Evolutionary conservation across 2,329 filamentous ascomycete genomes (phyloP).

Genomic region (Dryadomyces sulphureus): DNA sequence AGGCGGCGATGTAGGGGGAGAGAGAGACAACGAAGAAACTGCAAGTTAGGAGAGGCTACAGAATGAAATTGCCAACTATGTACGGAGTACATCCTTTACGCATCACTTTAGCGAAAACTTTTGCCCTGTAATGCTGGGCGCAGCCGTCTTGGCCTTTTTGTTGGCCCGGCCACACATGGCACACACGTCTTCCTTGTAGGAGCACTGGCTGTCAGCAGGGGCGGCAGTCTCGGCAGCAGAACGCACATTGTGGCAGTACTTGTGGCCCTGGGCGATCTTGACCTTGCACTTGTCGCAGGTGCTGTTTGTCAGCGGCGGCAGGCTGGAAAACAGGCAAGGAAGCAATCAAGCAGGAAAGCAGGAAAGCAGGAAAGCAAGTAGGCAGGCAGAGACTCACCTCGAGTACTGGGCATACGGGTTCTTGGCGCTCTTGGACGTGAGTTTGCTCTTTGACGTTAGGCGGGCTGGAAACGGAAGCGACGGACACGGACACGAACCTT

Average conservation of each 20-base stretch:
- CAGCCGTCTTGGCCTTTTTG: conserved; percentile 31
- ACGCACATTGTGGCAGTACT: conserved; percentile 33
- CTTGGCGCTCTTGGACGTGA: conserved; percentile 48
- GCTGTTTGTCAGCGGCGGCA: conserved; percentile 14
- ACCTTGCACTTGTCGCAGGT: conserved; percentile 47
- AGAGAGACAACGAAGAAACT: conserved; percentile 13
- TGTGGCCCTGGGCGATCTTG: conserved; percentile 46
- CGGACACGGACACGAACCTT: conserved; percentile 27
- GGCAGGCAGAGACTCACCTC: conserved; percentile 16
- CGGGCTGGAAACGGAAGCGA: too few relatives aligned
- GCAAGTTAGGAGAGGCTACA: conserved; percentile 17
- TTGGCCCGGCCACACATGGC: conserved; percentile 49
- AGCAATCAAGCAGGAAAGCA: too few relatives aligned
- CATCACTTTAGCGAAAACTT: conserved; percentile 50
- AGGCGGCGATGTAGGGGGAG: conserved; percentile 20
- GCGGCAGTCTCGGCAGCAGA: too few relatives aligned
- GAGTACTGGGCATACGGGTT: conserved; percentile 52
- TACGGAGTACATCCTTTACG: too few relatives aligned
- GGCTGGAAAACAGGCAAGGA: too few relatives aligned
- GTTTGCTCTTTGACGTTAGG: conserved; percentile 36
- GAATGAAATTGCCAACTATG: not conserved
- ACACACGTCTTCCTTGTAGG: conserved; percentile 47
- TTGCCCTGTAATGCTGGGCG: conserved; percentile 41
- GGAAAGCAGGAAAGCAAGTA: too few relatives aligned
- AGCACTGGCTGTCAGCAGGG: conserved; percentile 23